phyloP scores from a whole-genome alignment of 2,329 filamentous ascomycete species.

The Colletotrichum cuscutae region DNA sequence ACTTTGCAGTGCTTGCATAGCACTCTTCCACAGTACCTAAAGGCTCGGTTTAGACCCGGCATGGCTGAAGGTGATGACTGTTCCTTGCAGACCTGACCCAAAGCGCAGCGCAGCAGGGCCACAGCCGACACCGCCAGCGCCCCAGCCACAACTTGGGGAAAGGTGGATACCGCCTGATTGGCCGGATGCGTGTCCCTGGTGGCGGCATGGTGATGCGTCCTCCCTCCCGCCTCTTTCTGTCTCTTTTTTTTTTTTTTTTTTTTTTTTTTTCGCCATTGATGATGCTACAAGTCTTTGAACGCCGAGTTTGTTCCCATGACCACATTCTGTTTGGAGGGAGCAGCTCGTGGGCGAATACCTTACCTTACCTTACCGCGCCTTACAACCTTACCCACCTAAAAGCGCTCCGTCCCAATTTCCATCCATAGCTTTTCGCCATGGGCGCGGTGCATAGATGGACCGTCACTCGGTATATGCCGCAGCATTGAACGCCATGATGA shows the following conservation, averaged over 20 bases:
- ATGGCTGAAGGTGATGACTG: neutral
- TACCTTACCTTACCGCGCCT: neutral
- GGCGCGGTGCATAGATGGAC: neutral
- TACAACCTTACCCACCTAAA: too few relatives aligned
- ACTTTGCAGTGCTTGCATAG: neutral
- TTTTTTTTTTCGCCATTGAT: neutral
- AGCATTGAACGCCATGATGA: constrained; percentile 6
- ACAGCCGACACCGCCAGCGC: neutral
- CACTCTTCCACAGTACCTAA: too few relatives aligned
- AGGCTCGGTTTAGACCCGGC: neutral
- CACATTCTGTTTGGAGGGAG: neutral
- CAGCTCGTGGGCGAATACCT: neutral
- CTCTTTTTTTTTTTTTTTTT: neutral
- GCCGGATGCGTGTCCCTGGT: neutral
- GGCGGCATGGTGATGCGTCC: neutral
- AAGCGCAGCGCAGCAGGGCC: neutral
- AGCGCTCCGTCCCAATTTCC: neutral
- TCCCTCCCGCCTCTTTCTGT: neutral
- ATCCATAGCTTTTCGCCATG: neutral
- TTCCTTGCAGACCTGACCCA: neutral
- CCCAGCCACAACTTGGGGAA: neutral
- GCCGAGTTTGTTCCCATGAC: neutral
- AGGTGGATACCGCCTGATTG: neutral
- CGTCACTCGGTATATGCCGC: neutral
- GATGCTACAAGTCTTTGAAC: neutral